These are phyloP conservation scores for Amanita pseudoporphyria DNA, from an alignment of 768 basidiomycete genomes.

Conservation along the genomic window DNA sequence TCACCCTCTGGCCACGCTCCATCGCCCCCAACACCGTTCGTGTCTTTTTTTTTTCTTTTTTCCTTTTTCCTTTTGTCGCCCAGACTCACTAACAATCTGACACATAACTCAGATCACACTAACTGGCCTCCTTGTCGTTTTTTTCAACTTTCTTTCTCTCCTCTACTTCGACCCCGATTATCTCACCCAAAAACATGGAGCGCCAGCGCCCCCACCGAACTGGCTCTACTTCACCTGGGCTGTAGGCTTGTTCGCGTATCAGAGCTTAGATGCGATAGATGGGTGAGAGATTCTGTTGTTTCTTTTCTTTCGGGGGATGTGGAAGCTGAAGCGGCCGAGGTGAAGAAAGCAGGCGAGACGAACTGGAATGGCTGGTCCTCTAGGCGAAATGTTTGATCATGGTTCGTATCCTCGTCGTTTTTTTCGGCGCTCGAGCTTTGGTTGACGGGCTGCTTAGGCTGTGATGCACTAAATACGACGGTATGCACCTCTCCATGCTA, in stretches of 20 bases:
- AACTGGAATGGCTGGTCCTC: slow-evolving; percentile 94
- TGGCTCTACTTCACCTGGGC: slow-evolving; percentile 97
- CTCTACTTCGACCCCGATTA: slow-evolving; percentile 78
- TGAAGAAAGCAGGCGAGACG: slow-evolving; percentile 87
- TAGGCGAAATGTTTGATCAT: slow-evolving; percentile 98
- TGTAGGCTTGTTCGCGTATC: slow-evolving; percentile 83
- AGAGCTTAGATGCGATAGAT: slow-evolving; percentile 83
- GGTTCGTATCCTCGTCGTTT: slow-evolving; percentile 33
- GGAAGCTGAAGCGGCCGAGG: slow-evolving; percentile 2
- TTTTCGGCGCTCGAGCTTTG: not conserved
- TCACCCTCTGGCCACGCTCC: slow-evolving; percentile 75
- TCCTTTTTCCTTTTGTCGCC: not conserved
- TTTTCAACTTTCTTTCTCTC: slow-evolving; percentile 77
- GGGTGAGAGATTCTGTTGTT: slow-evolving; percentile 39
- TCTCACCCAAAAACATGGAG: slow-evolving; percentile 56
- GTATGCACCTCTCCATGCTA: slow-evolving; percentile 29
- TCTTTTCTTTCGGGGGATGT: slow-evolving; percentile 8
- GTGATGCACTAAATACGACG: slow-evolving; percentile 92
- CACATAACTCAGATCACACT: slow-evolving; percentile 92
- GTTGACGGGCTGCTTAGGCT: slow-evolving; percentile 37
- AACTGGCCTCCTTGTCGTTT: slow-evolving; percentile 71
- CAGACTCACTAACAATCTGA: too few relatives aligned
- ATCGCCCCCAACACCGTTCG: slow-evolving; percentile 87
- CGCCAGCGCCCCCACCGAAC: slow-evolving; percentile 45
- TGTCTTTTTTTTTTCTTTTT: slow-evolving; percentile 8